phyloP scores from a whole-genome alignment of 2,329 filamentous ascomycete species.

The Clarireedia paspali region DNA sequence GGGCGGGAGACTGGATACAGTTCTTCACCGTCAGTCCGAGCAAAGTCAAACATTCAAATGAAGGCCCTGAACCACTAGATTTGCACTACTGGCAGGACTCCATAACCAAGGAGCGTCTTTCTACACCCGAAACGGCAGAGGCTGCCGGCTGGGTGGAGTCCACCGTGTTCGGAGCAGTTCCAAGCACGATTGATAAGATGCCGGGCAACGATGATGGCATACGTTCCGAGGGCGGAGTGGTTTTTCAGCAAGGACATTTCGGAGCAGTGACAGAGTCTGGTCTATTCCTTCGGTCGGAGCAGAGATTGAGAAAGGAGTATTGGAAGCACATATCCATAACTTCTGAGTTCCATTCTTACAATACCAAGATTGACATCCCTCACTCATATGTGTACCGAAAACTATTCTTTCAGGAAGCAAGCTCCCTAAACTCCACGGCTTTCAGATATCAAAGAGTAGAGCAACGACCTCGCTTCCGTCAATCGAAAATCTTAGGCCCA shows the following conservation, averaged over 20 bases:
- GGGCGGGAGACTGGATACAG: conserved; percentile 57
- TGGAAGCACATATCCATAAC: background rate
- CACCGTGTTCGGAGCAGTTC: conserved; percentile 25
- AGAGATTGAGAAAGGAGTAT: background rate
- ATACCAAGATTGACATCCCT: conserved; percentile 41
- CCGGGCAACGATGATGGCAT: background rate
- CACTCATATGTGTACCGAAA: conserved; percentile 28
- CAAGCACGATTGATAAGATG: conserved; percentile 27
- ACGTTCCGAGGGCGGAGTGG: background rate
- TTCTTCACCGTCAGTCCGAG: conserved; percentile 45
- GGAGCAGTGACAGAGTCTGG: conserved; percentile 56
- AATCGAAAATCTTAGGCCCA: too few species aligned
- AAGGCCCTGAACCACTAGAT: background rate
- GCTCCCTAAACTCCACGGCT: background rate
- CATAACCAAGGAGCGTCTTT: background rate
- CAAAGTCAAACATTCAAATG: background rate
- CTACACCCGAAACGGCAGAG: background rate
- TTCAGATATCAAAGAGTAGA: too few species aligned
- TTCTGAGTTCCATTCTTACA: background rate
- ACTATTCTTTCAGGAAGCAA: background rate
- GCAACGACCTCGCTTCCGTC: too few species aligned
- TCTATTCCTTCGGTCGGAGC: conserved; percentile 6
- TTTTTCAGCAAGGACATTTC: conserved; percentile 38
- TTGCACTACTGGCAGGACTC: background rate
- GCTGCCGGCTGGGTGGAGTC: background rate